These are phyloP conservation scores for Alternaria novae-zelandiae DNA, from an alignment of 2,329 filamentous ascomycete genomes.

Conservation along the genomic window DNA sequence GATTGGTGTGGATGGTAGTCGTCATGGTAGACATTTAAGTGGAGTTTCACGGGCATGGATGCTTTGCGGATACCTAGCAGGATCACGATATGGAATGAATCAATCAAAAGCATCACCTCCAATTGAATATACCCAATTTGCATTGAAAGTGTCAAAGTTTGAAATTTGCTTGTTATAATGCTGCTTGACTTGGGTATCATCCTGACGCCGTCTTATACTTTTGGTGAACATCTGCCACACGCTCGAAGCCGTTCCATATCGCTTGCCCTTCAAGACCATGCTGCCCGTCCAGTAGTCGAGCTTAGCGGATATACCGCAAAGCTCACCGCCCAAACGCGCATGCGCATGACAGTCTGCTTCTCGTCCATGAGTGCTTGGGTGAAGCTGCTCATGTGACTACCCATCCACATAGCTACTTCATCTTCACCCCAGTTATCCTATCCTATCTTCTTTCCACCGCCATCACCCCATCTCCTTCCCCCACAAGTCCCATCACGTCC, in stretches of 20 bases:
- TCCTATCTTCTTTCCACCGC: no score
- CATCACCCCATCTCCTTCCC: not conserved
- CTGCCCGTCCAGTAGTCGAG: not conserved
- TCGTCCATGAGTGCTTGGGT: not conserved
- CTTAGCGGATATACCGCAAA: not conserved
- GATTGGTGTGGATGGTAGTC: slow-evolving; percentile 27
- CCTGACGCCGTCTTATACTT: slow-evolving; percentile 11
- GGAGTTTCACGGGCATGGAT: slow-evolving; percentile 48
- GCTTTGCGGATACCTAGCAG: slow-evolving; percentile 44
- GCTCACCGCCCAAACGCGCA: not conserved
- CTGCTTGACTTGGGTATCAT: slow-evolving; percentile 27
- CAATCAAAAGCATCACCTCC: slow-evolving; percentile 41
- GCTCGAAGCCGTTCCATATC: not conserved
- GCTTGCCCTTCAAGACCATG: not conserved
- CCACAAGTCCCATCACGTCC: slow-evolving; percentile 21
- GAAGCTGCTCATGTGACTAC: not conserved
- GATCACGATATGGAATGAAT: slow-evolving; percentile 47
- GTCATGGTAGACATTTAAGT: slow-evolving; percentile 37
- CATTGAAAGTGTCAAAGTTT: slow-evolving; percentile 17
- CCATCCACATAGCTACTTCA: not conserved
- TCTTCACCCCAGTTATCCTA: not conserved
- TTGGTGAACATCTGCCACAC: slow-evolving; percentile 15
- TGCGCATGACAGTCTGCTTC: not conserved
- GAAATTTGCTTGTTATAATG: slow-evolving; percentile 12
- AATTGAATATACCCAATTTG: slow-evolving; percentile 29